Base-by-base conservation (phyloP, 2,329 filamentous ascomycete genomes). In the Leptographium wingfieldii region DNA sequence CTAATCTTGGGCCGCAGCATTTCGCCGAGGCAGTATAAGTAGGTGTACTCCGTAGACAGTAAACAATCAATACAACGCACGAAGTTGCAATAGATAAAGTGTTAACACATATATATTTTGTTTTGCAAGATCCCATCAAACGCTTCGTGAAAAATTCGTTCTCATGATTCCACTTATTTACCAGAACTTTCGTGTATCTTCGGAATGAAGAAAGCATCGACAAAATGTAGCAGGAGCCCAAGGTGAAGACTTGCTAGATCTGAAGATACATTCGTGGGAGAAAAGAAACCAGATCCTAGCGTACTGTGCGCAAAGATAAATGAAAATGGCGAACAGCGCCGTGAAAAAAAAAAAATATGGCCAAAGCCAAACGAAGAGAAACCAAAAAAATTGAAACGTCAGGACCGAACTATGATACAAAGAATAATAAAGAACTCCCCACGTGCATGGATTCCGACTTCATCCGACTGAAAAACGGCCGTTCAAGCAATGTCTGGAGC, bases 371-470 rank as follows among this genome's bases (percentile, higher is more conserved):
- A 48, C 56, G 29, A 59, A 58, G 25, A 58, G 53, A 33, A 40
- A 29, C 57, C 49, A 52, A 62, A 59, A 29, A 58, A 22, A 22
- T 33, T n/a, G 43, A 57, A 46, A 46, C 19, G 16, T 46, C 43
- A 46, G 19, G 9, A 19, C 16, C 16, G 43, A n/a, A 46, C 53
- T 14, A 40, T 52, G 46, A n/a, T 48, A 48, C 56, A 48, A 58
- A 58, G 53, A 61, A 62, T 53, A 46, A 58, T 56, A 55, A 43
- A 60, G 46, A 58, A 60, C 31, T n/a, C 27, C 49, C 16, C 6
- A 31, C 5, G 10, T 29, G 49, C 49, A 52, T 46, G 5, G 35
- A 25, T 22, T 38, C 19, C 12, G 14, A 27, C 25, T 27, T 19
- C 22, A 52, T 19, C 12, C 49, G 12, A 29, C 1, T 6, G 19